Conservation (phyloP, 768 basidiomycete species). For the Mrakia hoshinonis region DNA sequence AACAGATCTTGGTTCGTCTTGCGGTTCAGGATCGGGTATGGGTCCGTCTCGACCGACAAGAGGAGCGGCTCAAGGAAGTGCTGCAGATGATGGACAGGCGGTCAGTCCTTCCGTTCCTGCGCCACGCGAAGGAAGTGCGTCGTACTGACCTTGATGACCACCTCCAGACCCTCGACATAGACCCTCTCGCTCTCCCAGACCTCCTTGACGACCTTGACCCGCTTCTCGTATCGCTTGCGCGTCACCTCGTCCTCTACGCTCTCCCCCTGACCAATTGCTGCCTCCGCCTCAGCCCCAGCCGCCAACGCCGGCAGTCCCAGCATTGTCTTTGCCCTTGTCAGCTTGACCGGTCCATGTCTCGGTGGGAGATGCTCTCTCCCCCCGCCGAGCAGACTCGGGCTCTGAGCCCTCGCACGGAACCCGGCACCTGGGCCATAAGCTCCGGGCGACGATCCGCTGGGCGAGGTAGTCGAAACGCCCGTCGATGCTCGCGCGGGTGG, state of each 20-base stretch:
- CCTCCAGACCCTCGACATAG: slow-evolving; percentile 71
- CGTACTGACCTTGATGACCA: slow-evolving; percentile 63
- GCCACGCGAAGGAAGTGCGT: slow-evolving; percentile 26
- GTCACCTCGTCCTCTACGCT: slow-evolving; percentile 3
- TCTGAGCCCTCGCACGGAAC: not conserved
- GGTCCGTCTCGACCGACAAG: slow-evolving; percentile 57
- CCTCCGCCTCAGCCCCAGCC: not conserved
- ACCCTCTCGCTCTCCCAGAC: slow-evolving; percentile 72
- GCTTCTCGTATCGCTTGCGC: slow-evolving; percentile 51
- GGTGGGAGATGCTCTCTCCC: not conserved
- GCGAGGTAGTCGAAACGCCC: not conserved
- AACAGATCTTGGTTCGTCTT: slow-evolving; percentile 64
- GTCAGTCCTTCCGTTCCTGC: not conserved
- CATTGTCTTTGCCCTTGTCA: not conserved
- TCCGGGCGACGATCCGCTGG: not conserved
- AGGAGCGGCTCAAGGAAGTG: slow-evolving; percentile 76
- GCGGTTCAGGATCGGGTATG: slow-evolving; percentile 58
- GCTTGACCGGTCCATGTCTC: slow-evolving; percentile 6
- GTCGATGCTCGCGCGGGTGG: slow-evolving; percentile 2
- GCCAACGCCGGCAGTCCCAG: not conserved
- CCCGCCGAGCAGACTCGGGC: not conserved
- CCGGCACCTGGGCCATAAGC: too few relatives aligned
- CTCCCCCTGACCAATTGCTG: not conserved
- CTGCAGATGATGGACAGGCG: slow-evolving; percentile 41
- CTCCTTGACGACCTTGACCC: slow-evolving; percentile 64